Evolutionary conservation across 768 basidiomycete genomes (phyloP).

Genomic region (Cantharellus anzutake): DNA sequence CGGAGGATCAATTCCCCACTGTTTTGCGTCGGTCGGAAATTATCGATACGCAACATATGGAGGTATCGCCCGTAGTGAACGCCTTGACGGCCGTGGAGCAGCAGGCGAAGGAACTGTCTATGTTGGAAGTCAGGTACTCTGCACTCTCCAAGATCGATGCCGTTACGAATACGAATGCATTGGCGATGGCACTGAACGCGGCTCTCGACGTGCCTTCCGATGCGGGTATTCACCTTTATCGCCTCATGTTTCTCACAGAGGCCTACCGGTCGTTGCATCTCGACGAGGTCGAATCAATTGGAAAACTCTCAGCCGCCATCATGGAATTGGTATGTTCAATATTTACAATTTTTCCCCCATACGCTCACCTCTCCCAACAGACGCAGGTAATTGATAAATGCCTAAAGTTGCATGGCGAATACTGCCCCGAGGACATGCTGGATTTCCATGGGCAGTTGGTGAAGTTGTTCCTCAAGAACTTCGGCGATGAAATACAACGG

Average conservation of each 20-base stretch:
- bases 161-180: constrained; percentile 40
- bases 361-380: constrained; percentile 18
- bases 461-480: constrained; percentile 70
- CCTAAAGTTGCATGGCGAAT: constrained; percentile 58
- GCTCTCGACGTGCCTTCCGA: constrained; percentile 69
- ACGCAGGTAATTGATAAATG: constrained; percentile 69
- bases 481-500: constrained; percentile 61
- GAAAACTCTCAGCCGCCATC: constrained; percentile 52
- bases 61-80: constrained; percentile 72
- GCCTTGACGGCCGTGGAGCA: constrained; percentile 66
- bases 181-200: constrained; percentile 74
- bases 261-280: constrained; percentile 51
- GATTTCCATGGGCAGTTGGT: constrained; percentile 83
- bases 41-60: constrained; percentile 42
- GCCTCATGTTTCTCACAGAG: constrained; percentile 53
- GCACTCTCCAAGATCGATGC: constrained; percentile 58
- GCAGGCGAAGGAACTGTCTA: constrained; percentile 59
- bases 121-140: constrained; percentile 49
- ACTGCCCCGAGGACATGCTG: constrained; percentile 78
- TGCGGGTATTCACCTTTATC: constrained; percentile 60
- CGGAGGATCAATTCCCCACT: constrained; percentile 80
- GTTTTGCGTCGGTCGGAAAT: constrained; percentile 82
- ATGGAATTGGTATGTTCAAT: constrained; percentile 53
- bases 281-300: constrained; percentile 48
- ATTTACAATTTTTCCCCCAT: neutral